These are phyloP conservation scores for Ensete ventricosum DNA, from an alignment of 176 grass and related monocot species.

Conservation along the genomic window DNA sequence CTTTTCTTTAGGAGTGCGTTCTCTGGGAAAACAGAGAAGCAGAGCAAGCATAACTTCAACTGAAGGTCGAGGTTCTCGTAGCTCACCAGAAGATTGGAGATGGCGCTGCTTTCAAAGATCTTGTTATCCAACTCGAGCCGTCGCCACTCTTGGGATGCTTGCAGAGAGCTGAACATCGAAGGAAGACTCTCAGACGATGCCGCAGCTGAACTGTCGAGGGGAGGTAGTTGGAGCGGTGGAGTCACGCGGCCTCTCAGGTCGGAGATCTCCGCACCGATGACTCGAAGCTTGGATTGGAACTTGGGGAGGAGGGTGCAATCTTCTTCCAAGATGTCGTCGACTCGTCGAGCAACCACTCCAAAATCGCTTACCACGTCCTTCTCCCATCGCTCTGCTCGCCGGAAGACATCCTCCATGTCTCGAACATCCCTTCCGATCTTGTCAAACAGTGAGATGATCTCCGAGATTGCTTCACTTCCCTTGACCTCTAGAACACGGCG, in stretches of 20 bases:
- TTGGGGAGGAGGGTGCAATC: too few species aligned
- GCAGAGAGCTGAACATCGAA: not conserved
- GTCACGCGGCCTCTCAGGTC: too few species aligned
- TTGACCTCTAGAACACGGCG: not conserved
- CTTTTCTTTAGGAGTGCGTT: slow-evolving; percentile 47
- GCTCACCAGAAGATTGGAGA: not conserved
- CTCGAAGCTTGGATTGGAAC: too few species aligned
- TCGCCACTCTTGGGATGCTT: not conserved
- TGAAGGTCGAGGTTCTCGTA: slow-evolving; percentile 40
- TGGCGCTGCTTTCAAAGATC: not conserved
- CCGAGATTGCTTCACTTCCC: not conserved
- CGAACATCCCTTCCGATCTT: not conserved
- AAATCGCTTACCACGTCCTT: not conserved
- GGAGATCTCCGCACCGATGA: too few species aligned
- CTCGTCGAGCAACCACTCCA: too few species aligned
- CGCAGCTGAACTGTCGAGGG: not conserved
- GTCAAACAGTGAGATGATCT: not conserved
- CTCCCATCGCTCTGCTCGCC: not conserved
- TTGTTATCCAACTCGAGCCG: not conserved
- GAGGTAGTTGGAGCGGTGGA: not conserved
- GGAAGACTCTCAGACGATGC: not conserved
- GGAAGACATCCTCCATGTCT: not conserved
- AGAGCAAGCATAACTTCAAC: slow-evolving; percentile 45
- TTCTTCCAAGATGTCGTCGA: too few species aligned
- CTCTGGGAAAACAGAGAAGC: slow-evolving; percentile 56